Evolutionary conservation across 2,329 filamentous ascomycete species (phyloP).

Genomic region (Penicillium sp.): DNA sequence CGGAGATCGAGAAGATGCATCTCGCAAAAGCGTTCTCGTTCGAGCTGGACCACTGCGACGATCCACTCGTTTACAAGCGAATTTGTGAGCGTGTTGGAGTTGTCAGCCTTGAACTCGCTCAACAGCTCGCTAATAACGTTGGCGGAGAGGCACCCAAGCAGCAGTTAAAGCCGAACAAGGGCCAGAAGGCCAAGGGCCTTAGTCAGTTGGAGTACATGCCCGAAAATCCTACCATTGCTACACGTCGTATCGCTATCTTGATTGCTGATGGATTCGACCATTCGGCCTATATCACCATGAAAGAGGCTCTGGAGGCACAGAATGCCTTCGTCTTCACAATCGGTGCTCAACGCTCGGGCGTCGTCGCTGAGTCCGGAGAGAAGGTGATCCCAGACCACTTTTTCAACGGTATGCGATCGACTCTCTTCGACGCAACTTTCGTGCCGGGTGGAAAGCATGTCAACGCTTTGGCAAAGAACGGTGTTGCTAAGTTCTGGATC

Average conservation of each 20-base stretch:
- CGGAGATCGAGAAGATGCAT: constrained; percentile 36
- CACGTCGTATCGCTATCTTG: constrained; percentile 72
- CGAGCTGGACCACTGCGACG: constrained; percentile 62
- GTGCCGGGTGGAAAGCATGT: constrained; percentile 70
- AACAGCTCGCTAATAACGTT: constrained; percentile 69
- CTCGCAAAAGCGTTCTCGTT: constrained; percentile 40
- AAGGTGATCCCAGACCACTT: constrained; percentile 71
- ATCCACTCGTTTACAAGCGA: constrained; percentile 73
- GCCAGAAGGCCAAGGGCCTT: constrained; percentile 64
- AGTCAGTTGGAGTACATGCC: constrained; percentile 67
- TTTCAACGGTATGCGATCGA: constrained; percentile 73
- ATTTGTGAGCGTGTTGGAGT: constrained; percentile 68
- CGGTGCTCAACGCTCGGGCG: constrained; percentile 64
- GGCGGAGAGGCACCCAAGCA: constrained; percentile 64
- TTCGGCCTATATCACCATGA: constrained; percentile 64
- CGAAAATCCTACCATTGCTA: constrained; percentile 64
- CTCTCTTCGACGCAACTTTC: constrained; percentile 78
- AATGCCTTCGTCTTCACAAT: constrained; percentile 73
- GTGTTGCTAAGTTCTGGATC: constrained; percentile 74
- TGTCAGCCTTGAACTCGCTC: constrained; percentile 69
- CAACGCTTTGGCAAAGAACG: constrained; percentile 65
- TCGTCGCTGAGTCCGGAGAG: constrained; percentile 63
- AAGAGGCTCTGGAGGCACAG: constrained; percentile 61
- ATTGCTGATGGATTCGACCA: constrained; percentile 76
- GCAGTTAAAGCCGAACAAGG: constrained; percentile 61